Conservation (phyloP, 2,329 filamentous ascomycete genomes). For the Kalaharituber pfeilii region DNA sequence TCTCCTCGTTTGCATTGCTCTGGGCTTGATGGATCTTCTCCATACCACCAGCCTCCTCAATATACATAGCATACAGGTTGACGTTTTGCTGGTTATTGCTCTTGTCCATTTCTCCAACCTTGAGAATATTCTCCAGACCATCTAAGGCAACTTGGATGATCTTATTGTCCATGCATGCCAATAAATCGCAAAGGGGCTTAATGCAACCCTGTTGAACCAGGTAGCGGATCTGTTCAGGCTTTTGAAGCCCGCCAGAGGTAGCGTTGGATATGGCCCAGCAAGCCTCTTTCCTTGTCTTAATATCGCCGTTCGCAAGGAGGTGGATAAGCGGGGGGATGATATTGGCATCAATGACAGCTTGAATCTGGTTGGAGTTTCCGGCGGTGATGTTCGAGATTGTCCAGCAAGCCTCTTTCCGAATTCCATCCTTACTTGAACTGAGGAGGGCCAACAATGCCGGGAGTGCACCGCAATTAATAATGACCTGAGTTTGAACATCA, state of each 20-base stretch:
- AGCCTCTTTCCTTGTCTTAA: conserved; percentile 98
- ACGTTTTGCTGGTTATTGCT: conserved; percentile 66
- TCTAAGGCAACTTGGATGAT: conserved; percentile 98
- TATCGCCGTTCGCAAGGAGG: conserved; percentile 85
- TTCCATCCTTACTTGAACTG: conserved; percentile 95
- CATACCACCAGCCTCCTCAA: conserved; percentile 97
- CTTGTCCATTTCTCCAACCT: conserved; percentile 98
- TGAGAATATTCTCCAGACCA: conserved; percentile 96
- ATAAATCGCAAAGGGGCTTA: conserved; percentile 86
- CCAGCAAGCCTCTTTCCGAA: conserved; percentile 99
- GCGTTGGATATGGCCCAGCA: conserved; percentile 99
- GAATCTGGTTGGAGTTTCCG: conserved; percentile 94
- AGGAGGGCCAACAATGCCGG: conserved; percentile 83
- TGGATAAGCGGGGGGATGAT: conserved; percentile 95
- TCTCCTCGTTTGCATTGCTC: conserved; percentile 99
- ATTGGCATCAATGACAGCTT: conserved; percentile 88
- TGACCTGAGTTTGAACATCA: conserved; percentile 96
- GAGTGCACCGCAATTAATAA: conserved; percentile 94
- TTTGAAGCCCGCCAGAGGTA: conserved; percentile 91
- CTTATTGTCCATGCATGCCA: conserved; percentile 96
- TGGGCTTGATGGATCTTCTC: conserved; percentile 99
- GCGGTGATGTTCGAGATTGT: conserved; percentile 98
- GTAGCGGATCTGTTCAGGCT: conserved; percentile 96
- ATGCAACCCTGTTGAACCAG: conserved; percentile 88
- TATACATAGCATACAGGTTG: conserved; percentile 94